Evolutionary conservation across 148 eudicot species (phyloP), one percentile per base, ranked within the genome.

Genomic region (Polygonum aviculare): DNA sequence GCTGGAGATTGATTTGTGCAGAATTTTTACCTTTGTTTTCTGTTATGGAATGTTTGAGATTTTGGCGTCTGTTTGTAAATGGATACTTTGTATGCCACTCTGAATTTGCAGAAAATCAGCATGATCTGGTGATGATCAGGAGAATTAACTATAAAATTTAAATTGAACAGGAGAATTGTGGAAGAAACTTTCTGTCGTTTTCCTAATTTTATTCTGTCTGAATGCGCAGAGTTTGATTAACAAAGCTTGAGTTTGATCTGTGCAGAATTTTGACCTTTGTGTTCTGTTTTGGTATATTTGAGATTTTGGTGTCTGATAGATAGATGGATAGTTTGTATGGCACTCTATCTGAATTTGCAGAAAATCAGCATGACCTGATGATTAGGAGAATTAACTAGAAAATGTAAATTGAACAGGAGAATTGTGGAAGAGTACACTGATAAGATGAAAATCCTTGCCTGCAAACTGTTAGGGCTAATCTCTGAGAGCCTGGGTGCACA

Each of bases 401-500:
- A 72, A 48, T 72, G 31, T 72, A 33, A n/a, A 57, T 45, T 72
- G 79, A 57, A 72, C 84, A 91, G 98, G 69, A 74, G 84, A 79
- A 88, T 89, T 50, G 86, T 93, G 12, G 92, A 79, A 72, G 91
- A 94, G 67, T 94, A 90, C 79, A 87, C 95, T 73, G 85, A 90
- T 77, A 81, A 82, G 44, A 90, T 85, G 95, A 91, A 86, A 55
- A 82, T 40, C 78, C 90, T 94, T 70, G 93, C 98, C 71, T 87
- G 87, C 78, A 90, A 82, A 79, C 86, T 95, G 40, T 75, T 95
- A 83, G 81, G 86, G 36, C 75, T 90, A 78, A 84, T 95, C 14
- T 92, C 97, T n/a, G 96, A 89, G 80, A 90, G 97, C 80, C 81
- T 91, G 57, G 91, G 91, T 33, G 81, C 90, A 73, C 83, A 75